Base-by-base conservation (phyloP, 805 yeast species). In the Pichia kluyveri region DNA sequence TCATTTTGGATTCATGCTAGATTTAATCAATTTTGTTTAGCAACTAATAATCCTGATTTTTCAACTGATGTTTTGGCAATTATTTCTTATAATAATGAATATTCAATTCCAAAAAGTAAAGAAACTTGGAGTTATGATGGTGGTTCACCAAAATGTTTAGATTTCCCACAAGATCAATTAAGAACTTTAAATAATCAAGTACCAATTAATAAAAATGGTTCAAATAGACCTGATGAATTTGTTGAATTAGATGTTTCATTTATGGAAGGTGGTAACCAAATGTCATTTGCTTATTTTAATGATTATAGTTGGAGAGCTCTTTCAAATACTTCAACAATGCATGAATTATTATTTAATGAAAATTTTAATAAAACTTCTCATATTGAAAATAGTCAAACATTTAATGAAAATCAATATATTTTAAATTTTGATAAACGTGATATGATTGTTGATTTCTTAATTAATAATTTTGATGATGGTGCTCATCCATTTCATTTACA, bases 401-500 rank as follows among this genome's bases (percentile, higher is more conserved):
- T 38, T 38, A 77, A 80, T 18, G 66, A 73, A 31, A 69, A 79
- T 55, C 69, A 72, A 26, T 52, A 56, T 31, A 67, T 82, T 36
- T 80, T 80, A 69, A 96, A 96, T 54, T 64, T 83, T 46, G 82
- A 84, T 69, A 82, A 75, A 51, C 72, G 77, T 56, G 72, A 72
- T 55, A 82, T 72, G 57, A 69, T 83, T 44, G 74, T 88, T 17
- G 91, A 88, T 60, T 75, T 88, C 51, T 81, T 83, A 2, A 61
- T 88, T 42, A 88, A 88, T 71, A 88, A 86, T 68, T 69, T 67
- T 52, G 96, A 88, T 63, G 77, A 90, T 9, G 96, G 96, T 58
- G 80, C 76, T 54, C 96, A 89, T 69, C 96, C 96, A 17, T 88
- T 88, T 87, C 96, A 88, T 69, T 70, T 88, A 61, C 96, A 88